Conservation (phyloP, 345 rosid genomes). For the Aquilaria yunnanensis region DNA sequence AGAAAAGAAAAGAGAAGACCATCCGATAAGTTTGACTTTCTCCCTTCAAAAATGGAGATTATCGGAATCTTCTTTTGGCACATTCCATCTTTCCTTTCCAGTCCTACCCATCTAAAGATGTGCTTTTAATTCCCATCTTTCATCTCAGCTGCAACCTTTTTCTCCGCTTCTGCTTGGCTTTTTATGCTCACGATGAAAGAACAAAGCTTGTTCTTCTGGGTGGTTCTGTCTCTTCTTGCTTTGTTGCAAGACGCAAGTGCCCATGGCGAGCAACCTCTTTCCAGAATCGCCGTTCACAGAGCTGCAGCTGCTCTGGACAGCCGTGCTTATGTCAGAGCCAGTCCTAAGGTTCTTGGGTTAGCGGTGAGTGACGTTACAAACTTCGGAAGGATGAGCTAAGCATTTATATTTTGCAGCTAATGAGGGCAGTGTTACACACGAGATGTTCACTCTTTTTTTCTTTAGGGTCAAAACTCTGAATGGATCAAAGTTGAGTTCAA, state of each 20-base stretch:
- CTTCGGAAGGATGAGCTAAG: no score
- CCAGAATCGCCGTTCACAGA: conserved; percentile 41
- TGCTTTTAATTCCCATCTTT: background rate
- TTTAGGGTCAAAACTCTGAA: conserved; percentile 53
- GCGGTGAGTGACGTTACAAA: conserved; percentile 22
- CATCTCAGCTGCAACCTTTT: background rate
- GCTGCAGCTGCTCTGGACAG: conserved; percentile 24
- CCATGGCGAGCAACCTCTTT: conserved; percentile 52
- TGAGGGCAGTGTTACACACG: no score
- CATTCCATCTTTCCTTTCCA: conserved; percentile 3
- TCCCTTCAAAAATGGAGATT: background rate
- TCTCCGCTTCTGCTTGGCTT: background rate
- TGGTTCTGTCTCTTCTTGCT: conserved; percentile 28
- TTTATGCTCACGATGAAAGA: conserved; percentile 15
- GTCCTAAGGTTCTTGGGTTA: conserved; percentile 46
- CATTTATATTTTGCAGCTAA: no score
- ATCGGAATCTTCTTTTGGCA: conserved; percentile 10
- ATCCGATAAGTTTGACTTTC: background rate
- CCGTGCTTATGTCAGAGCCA: conserved; percentile 43
- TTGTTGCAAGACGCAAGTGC: conserved; percentile 33
- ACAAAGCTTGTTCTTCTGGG: conserved; percentile 19
- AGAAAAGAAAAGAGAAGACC: no score
- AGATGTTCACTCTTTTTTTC: background rate
- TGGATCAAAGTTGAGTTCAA: conserved; percentile 41
- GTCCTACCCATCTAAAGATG: background rate